Evolutionary conservation across 2,329 filamentous ascomycete species (phyloP), one percentile per base, ranked within the genome.

Genomic region (Aspergillus nomiae): DNA sequence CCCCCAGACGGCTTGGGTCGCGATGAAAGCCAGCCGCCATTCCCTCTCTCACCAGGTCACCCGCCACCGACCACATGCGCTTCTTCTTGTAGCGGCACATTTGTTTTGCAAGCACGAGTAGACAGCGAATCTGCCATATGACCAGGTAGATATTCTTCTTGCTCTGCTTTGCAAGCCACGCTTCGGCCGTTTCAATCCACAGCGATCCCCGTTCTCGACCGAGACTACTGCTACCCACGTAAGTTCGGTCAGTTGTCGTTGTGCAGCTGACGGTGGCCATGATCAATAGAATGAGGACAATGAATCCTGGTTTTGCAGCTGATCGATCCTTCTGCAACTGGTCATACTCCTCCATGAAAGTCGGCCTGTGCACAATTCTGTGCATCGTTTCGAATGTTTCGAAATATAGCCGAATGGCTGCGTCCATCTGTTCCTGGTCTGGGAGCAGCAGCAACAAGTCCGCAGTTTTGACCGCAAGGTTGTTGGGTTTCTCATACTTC

Each of bases 21-120:
- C 83, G 79, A 69, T 86, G 84, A 54, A 86, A 73, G 1, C 84
- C 84, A 12, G 80, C 76, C 34, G 82, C 75, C 71, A 86, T 80
- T 45, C 81, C 83, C 43, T 81, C 76, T 19, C 82, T 73, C 8
- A 86, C 64, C 6, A 86, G 64, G 28, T 77, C 79, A 1, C 83
- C 83, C 2, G 79, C 76, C 11, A 79, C 75, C 2, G 81, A 78
- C 83, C 83, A 86, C 16, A 79, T 76, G 36, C 83, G 78, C 70
- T 86, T 85, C 60, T 80, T 70, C 64, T 84, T 84, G 46, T 84
- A 73, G 19, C 76, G 78, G 59, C 83, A 84, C 14, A 81, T 75
- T 30, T 80, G 76, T 63, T 81, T 84, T 2, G 83, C 79, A 8
- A 85, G 70, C 2, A 82, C 63, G 4, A 83, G 70, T 9, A 86